A percentile compares a stretch with the other conserved stretches of the same genome.
Conservation (phyloP, 371 early-diverging fungal genomes). For the Apophysomyces sp. region DNA sequence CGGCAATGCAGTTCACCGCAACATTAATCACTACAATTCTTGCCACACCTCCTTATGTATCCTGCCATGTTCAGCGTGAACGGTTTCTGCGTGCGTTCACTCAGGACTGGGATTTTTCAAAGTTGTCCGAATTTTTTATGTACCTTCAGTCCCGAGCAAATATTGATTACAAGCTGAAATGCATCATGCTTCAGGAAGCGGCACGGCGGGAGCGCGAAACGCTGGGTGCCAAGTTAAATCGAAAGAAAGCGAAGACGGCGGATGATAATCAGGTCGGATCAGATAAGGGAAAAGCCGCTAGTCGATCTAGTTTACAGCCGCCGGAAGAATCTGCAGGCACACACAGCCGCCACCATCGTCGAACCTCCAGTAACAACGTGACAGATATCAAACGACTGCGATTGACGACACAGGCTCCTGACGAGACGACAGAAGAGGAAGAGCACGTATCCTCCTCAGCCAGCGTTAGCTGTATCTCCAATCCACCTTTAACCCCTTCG, state of each 20-base stretch:
- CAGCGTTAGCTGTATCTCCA: constrained; percentile 7
- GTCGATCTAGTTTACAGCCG: background rate
- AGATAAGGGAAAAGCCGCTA: constrained; percentile 2
- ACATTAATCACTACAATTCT: constrained; percentile 47
- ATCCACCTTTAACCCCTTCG: constrained; percentile 5
- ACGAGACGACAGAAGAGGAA: constrained; percentile 5
- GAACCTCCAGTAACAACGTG: constrained; percentile 50
- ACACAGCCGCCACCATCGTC: constrained; percentile 33
- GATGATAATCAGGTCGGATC: background rate
- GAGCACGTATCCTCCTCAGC: constrained; percentile 11
- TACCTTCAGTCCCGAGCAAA: constrained; percentile 65
- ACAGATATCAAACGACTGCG: constrained; percentile 41
- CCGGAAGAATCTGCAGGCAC: background rate
- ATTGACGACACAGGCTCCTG: constrained; percentile 21
- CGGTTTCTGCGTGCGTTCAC: constrained; percentile 68
- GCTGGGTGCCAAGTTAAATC: constrained; percentile 32
- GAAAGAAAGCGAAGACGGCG: constrained; percentile 9
- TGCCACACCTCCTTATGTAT: constrained; percentile 36
- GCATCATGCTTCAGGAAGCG: constrained; percentile 71
- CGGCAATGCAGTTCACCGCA: constrained; percentile 61
- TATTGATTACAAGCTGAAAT: constrained; percentile 71
- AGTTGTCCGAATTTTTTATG: constrained; percentile 76
- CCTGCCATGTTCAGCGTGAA: constrained; percentile 46
- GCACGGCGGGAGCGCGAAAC: constrained; percentile 54
- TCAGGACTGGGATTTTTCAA: constrained; percentile 77